phyloP scores from a whole-genome alignment of 2,329 filamentous ascomycete species.

The Colletotrichum filicis region DNA sequence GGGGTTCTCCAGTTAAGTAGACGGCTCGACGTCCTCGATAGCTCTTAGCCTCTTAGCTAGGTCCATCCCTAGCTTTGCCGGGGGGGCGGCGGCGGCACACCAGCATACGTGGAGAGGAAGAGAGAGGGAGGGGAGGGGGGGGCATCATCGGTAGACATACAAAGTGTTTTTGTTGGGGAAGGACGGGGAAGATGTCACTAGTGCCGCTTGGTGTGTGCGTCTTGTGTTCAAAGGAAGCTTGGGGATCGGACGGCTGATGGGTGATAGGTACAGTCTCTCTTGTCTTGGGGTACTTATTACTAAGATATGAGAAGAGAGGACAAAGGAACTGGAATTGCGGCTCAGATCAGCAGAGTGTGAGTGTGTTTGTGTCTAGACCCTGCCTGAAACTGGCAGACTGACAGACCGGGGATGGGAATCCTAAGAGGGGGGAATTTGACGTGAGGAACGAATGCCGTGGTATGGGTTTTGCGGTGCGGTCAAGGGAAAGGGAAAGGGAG shows the following conservation, averaged over 20 bases:
- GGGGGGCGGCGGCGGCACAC: neutral
- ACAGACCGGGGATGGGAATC: no score
- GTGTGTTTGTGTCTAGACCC: neutral
- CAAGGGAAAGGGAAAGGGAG: neutral
- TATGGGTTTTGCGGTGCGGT: neutral
- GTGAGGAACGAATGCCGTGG: constrained; percentile 2
- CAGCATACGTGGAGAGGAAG: neutral
- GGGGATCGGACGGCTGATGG: neutral
- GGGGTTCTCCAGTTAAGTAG: constrained; percentile 7
- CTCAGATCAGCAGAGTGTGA: neutral
- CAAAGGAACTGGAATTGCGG: no score
- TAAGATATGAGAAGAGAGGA: no score
- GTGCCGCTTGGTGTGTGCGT: neutral
- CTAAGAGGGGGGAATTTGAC: no score
- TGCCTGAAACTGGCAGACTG: neutral
- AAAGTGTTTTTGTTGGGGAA: constrained; percentile 29
- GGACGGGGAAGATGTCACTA: neutral
- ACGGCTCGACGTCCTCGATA: neutral
- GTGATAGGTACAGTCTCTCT: no score
- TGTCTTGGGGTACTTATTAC: neutral
- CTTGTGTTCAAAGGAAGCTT: neutral
- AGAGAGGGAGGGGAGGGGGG: neutral
- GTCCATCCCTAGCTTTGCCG: neutral
- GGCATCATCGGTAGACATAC: neutral
- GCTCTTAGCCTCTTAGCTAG: neutral